Conservation (phyloP, 1,284 basidiomycete genomes). For the Termitomyces sp. region DNA sequence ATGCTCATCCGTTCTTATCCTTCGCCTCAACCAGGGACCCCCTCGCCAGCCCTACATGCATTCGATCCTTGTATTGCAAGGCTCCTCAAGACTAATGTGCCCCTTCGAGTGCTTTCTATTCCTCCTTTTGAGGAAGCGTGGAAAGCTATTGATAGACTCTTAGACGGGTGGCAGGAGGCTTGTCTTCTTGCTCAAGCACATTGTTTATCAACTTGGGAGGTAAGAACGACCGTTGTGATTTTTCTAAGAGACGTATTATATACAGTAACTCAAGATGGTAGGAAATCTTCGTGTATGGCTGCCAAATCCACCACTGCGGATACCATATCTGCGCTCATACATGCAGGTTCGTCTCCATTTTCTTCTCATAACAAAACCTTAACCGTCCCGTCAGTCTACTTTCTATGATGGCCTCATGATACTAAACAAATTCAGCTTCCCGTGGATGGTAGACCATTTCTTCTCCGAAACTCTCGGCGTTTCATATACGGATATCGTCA, state of each 20-base stretch:
- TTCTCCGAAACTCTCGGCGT: constrained; percentile 59
- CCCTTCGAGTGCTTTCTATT: constrained; percentile 57
- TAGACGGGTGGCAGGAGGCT: constrained; percentile 57
- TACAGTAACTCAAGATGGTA: constrained; percentile 33
- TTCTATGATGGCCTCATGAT: constrained; percentile 56
- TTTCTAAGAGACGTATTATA: not conserved
- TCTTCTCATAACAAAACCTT: not conserved
- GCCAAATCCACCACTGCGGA: constrained; percentile 32
- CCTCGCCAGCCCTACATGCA: constrained; percentile 47
- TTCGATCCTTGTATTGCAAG: constrained; percentile 73
- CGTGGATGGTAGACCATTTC: constrained; percentile 62
- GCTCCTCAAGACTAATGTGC: constrained; percentile 68
- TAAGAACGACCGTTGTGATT: constrained; percentile 21
- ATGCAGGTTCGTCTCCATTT: constrained; percentile 39
- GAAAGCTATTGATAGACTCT: constrained; percentile 41
- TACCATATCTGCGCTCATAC: constrained; percentile 57
- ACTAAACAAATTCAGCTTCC: constrained; percentile 43
- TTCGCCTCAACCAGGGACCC: constrained; percentile 31
- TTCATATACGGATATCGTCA: constrained; percentile 39
- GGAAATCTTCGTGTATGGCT: constrained; percentile 47
- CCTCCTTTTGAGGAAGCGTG: constrained; percentile 50
- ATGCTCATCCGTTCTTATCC: constrained; percentile 33
- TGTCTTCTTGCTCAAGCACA: constrained; percentile 39
- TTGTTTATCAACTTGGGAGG: constrained; percentile 59
- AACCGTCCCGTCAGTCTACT: constrained; percentile 36